These are phyloP conservation scores for Phoenix roebelenii DNA, from an alignment of 176 grass and related monocot species.

Conservation along the genomic window DNA sequence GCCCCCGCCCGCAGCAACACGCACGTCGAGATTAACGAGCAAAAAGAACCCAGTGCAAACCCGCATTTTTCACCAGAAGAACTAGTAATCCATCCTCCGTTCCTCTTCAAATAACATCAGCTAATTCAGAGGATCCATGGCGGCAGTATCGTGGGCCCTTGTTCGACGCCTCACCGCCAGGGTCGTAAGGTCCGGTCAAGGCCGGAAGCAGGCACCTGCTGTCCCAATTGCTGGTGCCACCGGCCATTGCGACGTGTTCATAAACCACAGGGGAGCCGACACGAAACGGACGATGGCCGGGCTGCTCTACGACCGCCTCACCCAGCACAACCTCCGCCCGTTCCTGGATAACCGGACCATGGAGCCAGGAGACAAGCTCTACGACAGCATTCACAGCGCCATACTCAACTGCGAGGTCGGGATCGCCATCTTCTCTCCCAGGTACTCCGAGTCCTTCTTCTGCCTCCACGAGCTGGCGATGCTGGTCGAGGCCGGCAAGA, in stretches of 20 bases:
- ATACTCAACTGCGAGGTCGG: conserved; percentile 42
- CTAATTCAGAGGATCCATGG: too few relatives aligned
- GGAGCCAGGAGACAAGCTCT: conserved; percentile 50
- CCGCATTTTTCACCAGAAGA: too few relatives aligned
- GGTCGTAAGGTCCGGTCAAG: too few relatives aligned
- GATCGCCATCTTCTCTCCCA: conserved; percentile 51
- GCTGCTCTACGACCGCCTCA: conserved; percentile 41
- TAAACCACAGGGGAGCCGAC: conserved; percentile 78
- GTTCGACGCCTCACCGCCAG: too few relatives aligned
- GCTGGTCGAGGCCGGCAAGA: conserved; percentile 53
- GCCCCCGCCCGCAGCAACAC: too few relatives aligned
- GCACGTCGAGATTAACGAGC: too few relatives aligned
- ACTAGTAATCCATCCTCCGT: too few relatives aligned
- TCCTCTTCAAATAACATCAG: too few relatives aligned
- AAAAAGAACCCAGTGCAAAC: too few relatives aligned
- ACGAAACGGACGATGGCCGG: conserved; percentile 59
- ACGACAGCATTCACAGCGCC: conserved; percentile 30
- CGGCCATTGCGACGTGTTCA: conserved; percentile 52
- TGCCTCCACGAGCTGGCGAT: conserved; percentile 67
- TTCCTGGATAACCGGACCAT: conserved; percentile 75
- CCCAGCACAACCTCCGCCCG: not conserved
- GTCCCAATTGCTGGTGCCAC: not conserved
- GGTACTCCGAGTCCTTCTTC: conserved; percentile 58
- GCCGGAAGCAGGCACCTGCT: too few relatives aligned
- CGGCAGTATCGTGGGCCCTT: too few relatives aligned